Evolutionary conservation across 805 yeast genomes (phyloP).

Genomic region (Ogataea nitratoaversa): DNA sequence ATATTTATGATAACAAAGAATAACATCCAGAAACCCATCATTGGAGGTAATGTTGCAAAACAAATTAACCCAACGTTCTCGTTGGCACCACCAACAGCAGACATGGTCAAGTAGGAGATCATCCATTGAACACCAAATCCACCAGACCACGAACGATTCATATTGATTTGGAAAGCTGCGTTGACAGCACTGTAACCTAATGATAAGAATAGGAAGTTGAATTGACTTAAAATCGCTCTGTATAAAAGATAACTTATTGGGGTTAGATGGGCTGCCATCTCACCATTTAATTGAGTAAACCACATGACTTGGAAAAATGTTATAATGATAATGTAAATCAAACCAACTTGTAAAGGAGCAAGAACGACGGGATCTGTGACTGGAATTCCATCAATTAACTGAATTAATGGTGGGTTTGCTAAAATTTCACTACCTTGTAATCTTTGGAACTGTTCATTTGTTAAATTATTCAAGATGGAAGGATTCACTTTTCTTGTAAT

Average conservation of each 20-base stretch:
- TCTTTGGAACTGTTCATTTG: slow-evolving; percentile 19
- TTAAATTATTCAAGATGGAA: slow-evolving; percentile 25
- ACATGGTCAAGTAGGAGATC: slow-evolving; percentile 61
- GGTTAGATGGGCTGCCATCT: slow-evolving; percentile 41
- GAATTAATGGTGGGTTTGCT: slow-evolving; percentile 18
- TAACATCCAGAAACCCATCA: slow-evolving; percentile 67
- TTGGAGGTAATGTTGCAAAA: slow-evolving; percentile 54
- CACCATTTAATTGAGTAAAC: slow-evolving; percentile 49
- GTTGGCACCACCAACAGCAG: slow-evolving; percentile 72
- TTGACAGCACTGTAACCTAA: slow-evolving; percentile 56
- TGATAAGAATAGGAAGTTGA: slow-evolving; percentile 53
- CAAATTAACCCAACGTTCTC: slow-evolving; percentile 57
- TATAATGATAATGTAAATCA: slow-evolving; percentile 65
- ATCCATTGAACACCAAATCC: slow-evolving; percentile 79
- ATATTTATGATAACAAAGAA: slow-evolving; percentile 67
- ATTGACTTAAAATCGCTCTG: slow-evolving; percentile 46
- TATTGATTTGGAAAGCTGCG: slow-evolving; percentile 63
- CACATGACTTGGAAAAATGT: slow-evolving; percentile 70
- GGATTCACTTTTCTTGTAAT: slow-evolving; percentile 21
- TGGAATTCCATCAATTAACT: slow-evolving; percentile 45
- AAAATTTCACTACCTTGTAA: slow-evolving; percentile 19
- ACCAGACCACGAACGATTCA: slow-evolving; percentile 49
- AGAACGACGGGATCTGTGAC: slow-evolving; percentile 43
- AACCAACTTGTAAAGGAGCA: slow-evolving; percentile 74
- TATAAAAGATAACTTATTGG: slow-evolving; percentile 45